Base-by-base conservation (phyloP, 345 rosid genomes). In the Camelina neglecta region DNA sequence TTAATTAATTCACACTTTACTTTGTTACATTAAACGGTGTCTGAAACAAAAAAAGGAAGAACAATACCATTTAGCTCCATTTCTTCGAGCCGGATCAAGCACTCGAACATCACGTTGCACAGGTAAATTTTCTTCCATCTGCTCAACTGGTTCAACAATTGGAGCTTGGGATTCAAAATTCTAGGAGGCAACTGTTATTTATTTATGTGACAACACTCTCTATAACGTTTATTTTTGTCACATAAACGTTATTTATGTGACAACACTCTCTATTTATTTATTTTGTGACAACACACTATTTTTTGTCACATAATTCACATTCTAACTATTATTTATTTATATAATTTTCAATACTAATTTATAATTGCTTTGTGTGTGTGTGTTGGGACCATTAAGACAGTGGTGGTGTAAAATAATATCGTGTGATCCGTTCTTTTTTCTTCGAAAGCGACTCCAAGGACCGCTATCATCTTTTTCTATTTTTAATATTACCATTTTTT, bases 21-120 rank as follows among this genome's bases (percentile, higher is more conserved):
- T 44, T 44, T 24, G 8, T 45, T 15, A 45, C 5, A 24, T 26
- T 5, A 41, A 16, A 39, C 20, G 12, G 7, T 20, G 3, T 18
- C 29, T 61, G 16, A 61, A 21, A 21, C 7, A 44, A 44, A 44
- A 61, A 29, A 29, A 29, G 7, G 11, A 35, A 67, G 36, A 54
- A 21, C 1, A 38, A 8, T 68, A 69, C 64, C 73, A 69, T 69
- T 69, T 69, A 15, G 55, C 64, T 69, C 18, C 55, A 42, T 69
- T 57, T n/a, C 5, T 69, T 56, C 55, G 15, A 42, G 31, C 9
- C 0, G 31, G 64, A 39, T 56, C 64, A 16, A 69, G 64, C 11
- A 42, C 53, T 69, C 29, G 64, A n/a, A 29, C 0, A 55, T 69
- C 55, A 69, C 1, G 2, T 3, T 4, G 3, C 4, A 56, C 2